Conservation (phyloP, 1,139 yeast genomes). For the Suhomyces bokatorum region DNA sequence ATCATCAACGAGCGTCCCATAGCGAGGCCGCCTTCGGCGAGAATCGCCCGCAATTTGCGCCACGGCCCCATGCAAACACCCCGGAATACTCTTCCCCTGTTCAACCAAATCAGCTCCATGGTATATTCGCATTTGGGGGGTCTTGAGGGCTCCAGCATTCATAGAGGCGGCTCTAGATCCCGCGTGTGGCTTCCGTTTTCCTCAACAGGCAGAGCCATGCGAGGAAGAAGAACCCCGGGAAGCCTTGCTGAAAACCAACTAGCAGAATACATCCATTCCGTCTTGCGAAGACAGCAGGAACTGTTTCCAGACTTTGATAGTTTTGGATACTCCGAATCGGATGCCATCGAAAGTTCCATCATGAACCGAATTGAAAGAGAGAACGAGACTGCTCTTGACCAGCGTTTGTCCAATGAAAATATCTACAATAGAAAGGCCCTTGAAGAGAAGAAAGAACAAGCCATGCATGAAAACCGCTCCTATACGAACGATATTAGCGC, state of each 20-base stretch:
- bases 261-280: conserved; percentile 6
- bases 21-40: conserved; percentile 6
- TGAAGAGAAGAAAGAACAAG: conserved; percentile 30
- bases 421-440: conserved; percentile 31
- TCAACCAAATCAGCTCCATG: conserved; percentile 6
- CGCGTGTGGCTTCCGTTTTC: conserved; percentile 7
- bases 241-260: conserved; percentile 3
- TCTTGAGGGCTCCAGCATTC: not conserved
- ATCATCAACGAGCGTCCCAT: conserved; percentile 27
- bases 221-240: conserved; percentile 3
- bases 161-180: not conserved
- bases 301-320: conserved; percentile 1
- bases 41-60: not conserved
- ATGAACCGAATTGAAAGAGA: conserved; percentile 46
- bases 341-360: conserved; percentile 31
- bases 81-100: conserved; percentile 4
- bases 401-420: conserved; percentile 34
- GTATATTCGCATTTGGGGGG: conserved; percentile 2
- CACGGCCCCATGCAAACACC: not conserved
- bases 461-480: conserved; percentile 24
- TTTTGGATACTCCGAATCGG: conserved; percentile 4
- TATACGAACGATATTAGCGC: conserved; percentile 42
- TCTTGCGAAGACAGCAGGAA: conserved; percentile 5
- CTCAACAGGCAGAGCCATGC: conserved; percentile 6
- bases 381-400: conserved; percentile 38